A percentile compares a stretch with the other conserved stretches of the same genome.
Conservation (phyloP, 148 eudicot species). For the Rhododendron kiyosumense region DNA sequence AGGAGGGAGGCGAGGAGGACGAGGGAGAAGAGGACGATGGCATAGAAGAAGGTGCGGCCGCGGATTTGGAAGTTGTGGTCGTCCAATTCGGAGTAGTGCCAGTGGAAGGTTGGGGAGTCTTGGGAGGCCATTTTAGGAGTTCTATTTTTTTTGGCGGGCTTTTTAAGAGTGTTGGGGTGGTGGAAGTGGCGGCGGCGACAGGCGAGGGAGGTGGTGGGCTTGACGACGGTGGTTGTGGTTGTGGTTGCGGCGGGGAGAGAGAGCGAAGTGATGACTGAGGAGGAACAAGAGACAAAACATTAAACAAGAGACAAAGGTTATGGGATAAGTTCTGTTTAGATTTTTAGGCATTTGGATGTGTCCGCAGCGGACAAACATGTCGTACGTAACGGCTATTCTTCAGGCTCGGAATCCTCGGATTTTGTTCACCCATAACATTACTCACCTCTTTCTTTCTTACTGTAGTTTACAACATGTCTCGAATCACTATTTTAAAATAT, state of each 20-base stretch:
- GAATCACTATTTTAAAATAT: too few relatives aligned
- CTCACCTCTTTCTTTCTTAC: too few relatives aligned
- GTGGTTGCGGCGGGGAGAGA: not conserved
- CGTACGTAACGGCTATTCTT: too few relatives aligned
- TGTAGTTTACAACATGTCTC: too few relatives aligned
- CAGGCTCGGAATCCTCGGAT: too few relatives aligned
- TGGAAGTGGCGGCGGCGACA: slow-evolving; percentile 15
- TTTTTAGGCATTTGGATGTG: not conserved
- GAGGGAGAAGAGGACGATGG: slow-evolving; percentile 60
- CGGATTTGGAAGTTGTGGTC: slow-evolving; percentile 63
- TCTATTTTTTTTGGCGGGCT: slow-evolving; percentile 4
- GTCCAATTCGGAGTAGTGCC: slow-evolving; percentile 68
- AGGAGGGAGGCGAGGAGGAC: slow-evolving; percentile 44
- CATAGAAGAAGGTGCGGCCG: slow-evolving; percentile 61
- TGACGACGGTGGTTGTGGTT: not conserved
- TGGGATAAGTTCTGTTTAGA: not conserved
- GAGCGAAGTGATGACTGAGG: not conserved
- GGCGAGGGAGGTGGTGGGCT: not conserved
- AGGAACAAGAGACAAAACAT: not conserved
- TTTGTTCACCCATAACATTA: too few relatives aligned
- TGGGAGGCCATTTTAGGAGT: slow-evolving; percentile 10
- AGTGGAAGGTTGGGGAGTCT: slow-evolving; percentile 39
- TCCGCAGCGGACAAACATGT: too few relatives aligned
- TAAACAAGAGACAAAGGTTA: not conserved
- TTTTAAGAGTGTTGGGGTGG: not conserved